Percentiles rank a stretch among this genome's conserved stretches.
phyloP scores from a whole-genome alignment of 164 flowering plant genomes.

The Nymphaea thermarum region DNA sequence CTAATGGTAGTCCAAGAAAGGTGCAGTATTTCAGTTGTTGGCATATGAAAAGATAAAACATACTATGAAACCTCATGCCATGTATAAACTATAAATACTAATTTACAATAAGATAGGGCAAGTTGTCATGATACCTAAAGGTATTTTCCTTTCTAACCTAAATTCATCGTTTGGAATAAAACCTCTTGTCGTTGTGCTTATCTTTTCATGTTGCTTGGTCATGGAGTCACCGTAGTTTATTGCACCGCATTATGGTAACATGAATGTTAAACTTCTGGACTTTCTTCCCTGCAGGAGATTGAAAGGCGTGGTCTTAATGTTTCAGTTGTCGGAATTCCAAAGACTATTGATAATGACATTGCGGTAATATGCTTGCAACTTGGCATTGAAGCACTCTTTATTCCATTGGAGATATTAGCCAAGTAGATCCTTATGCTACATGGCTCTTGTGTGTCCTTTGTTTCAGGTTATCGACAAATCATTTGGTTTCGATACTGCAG shows the following conservation, averaged over 20 bases:
- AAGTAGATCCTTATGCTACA: background rate
- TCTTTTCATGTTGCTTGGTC: no score
- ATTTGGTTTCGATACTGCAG: constrained; percentile 93
- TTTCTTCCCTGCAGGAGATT: constrained; percentile 46
- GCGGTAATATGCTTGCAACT: constrained; percentile 32
- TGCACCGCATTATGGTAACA: background rate
- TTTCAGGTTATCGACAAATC: constrained; percentile 87
- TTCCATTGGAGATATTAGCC: background rate
- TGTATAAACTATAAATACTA: no score
- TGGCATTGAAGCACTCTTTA: background rate
- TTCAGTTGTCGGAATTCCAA: constrained; percentile 84
- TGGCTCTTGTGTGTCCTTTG: background rate
- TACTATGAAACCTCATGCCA: no score
- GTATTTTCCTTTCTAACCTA: no score
- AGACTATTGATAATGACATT: constrained; percentile 96
- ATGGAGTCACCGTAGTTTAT: no score
- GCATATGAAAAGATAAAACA: no score
- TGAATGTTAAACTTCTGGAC: background rate
- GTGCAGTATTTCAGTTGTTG: no score
- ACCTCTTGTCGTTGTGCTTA: no score
- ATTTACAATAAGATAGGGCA: no score
- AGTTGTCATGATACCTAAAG: no score
- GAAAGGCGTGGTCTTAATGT: constrained; percentile 80
- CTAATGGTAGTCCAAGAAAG: no score
- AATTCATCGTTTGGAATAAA: no score